Conservation (phyloP, 2,329 filamentous ascomycete species). For the Alternaria panax region DNA sequence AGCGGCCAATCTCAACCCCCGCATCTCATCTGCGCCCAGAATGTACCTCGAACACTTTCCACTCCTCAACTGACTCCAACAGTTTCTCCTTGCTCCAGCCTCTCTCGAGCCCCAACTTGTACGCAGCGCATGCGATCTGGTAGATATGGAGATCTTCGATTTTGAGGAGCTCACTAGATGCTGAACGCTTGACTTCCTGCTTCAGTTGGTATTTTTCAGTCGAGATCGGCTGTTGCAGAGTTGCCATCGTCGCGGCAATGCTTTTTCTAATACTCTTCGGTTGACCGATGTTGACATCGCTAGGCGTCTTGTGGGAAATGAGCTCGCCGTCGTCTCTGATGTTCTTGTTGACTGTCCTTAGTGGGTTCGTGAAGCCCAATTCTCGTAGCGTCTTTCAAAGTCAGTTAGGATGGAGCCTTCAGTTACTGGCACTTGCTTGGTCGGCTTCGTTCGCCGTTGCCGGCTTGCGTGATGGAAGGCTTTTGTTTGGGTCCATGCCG, state of each 20-base stretch:
- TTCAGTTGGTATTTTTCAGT: not conserved
- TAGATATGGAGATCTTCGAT: constrained; percentile 1
- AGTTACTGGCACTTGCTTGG: not conserved
- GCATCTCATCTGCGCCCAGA: not conserved
- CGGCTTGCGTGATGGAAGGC: not conserved
- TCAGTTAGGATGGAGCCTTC: not conserved
- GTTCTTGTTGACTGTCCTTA: not conserved
- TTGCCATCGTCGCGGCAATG: not conserved
- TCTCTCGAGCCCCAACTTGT: not conserved
- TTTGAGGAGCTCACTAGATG: constrained; percentile 4
- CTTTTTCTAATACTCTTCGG: not conserved
- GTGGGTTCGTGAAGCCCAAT: not conserved
- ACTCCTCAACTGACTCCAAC: not conserved
- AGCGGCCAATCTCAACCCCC: too few species aligned
- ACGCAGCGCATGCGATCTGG: not conserved
- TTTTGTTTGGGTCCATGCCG: not conserved
- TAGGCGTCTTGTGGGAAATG: not conserved
- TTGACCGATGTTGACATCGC: not conserved
- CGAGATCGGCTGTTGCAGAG: not conserved
- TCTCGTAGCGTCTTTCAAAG: not conserved
- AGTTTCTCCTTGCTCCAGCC: constrained; percentile 3
- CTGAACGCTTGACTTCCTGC: not conserved
- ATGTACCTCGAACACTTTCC: not conserved
- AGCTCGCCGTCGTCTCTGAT: not conserved
- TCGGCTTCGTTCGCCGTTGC: not conserved